Evolutionary conservation across 176 grass and related monocot species (phyloP).

Genomic region (Eleusine indica): DNA sequence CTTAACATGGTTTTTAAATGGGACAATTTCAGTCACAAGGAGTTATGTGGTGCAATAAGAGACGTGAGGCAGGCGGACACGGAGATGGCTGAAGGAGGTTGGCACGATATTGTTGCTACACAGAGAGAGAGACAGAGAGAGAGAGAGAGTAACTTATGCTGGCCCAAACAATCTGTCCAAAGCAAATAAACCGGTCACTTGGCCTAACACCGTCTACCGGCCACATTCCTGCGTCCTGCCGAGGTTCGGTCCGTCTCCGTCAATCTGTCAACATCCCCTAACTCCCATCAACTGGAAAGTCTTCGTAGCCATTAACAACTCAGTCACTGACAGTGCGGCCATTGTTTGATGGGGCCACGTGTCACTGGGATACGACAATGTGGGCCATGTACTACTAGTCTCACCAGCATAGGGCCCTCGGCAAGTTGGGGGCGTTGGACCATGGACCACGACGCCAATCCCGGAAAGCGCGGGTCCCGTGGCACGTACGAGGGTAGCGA

Average conservation of each 20-base stretch:
- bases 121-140: too few species aligned
- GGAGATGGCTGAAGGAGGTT: too few species aligned
- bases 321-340: background rate
- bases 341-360: rapidly evolving
- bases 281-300: background rate
- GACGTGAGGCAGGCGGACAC: too few species aligned
- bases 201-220: background rate
- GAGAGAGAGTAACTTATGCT: too few species aligned
- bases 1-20: too few species aligned
- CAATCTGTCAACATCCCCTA: background rate
- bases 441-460: background rate
- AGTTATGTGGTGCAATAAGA: too few species aligned
- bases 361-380: background rate
- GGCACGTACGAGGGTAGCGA: slow-evolving; percentile 30
- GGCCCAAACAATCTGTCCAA: too few species aligned
- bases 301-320: rapidly evolving
- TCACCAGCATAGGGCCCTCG: background rate
- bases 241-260: background rate
- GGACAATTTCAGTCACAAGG: too few species aligned
- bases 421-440: background rate
- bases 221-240: background rate
- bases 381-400: rapidly evolving
- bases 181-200: background rate
- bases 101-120: too few species aligned
- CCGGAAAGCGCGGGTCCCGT: slow-evolving; percentile 18